Conservation (phyloP, 495 filamentous ascomycete genomes). For the Penicillium dipodomyicola region DNA sequence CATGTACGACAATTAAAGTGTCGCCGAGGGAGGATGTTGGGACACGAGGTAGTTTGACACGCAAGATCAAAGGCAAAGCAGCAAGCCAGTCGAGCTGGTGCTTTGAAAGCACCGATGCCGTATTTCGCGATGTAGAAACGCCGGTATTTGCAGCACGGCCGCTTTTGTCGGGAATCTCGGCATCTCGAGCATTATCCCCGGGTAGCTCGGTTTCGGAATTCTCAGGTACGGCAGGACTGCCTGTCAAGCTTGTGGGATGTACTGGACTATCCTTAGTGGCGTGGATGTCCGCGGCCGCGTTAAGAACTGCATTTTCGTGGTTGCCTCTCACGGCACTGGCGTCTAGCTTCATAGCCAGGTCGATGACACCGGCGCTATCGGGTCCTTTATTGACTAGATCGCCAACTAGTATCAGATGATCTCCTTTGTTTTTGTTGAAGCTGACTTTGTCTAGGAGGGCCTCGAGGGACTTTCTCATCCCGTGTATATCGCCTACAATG, state of each 20-base stretch:
- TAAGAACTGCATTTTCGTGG: conserved; percentile 75
- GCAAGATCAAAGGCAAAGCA: conserved; percentile 65
- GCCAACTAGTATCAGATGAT: conserved; percentile 21
- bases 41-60: conserved; percentile 46
- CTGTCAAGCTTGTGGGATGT: neutral
- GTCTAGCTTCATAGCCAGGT: conserved; percentile 41
- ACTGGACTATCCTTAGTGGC: neutral
- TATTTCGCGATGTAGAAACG: conserved; percentile 10
- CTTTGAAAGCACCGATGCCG: conserved; percentile 35
- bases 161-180: conserved; percentile 2
- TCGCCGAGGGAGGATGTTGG: conserved; percentile 32
- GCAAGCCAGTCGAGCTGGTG: conserved; percentile 64
- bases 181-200: neutral
- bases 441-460: conserved; percentile 18
- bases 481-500: conserved; percentile 26
- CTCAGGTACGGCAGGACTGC: neutral
- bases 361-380: conserved; percentile 22
- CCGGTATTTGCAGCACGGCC: neutral
- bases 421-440: conserved; percentile 18
- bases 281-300: conserved; percentile 21
- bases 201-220: neutral
- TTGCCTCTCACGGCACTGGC: conserved; percentile 80
- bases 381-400: conserved; percentile 24
- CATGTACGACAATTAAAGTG: conserved; percentile 69
- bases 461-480: conserved; percentile 24